Conservation (phyloP, 1,284 basidiomycete genomes). For the Ustilago esculenta region DNA sequence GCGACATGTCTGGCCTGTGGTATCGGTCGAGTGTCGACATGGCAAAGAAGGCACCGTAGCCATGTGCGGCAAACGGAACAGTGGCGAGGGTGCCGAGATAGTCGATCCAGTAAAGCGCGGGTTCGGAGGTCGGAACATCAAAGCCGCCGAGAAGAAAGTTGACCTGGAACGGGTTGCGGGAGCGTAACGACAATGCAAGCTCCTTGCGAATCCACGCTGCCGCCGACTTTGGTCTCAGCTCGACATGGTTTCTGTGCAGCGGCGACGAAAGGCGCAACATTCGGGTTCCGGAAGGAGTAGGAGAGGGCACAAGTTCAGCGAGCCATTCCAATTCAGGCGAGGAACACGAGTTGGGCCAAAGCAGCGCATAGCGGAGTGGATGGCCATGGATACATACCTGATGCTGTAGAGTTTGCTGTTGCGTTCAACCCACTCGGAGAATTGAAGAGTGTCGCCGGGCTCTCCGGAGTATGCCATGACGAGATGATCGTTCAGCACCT, state of each 20-base stretch:
- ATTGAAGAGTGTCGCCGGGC: conserved; percentile 92
- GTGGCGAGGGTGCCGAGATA: conserved; percentile 88
- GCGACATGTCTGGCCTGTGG: conserved; percentile 80
- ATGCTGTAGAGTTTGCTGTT: conserved; percentile 97
- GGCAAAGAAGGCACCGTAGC: conserved; percentile 92
- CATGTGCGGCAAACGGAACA: conserved; percentile 94
- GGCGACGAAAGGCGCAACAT: neutral
- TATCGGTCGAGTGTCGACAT: conserved; percentile 84
- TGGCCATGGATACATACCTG: conserved; percentile 71
- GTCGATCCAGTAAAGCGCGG: conserved; percentile 92
- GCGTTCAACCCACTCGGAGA: conserved; percentile 94
- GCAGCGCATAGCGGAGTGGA: neutral
- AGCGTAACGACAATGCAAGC: conserved; percentile 88
- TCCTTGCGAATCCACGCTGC: conserved; percentile 93
- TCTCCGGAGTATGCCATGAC: conserved; percentile 96
- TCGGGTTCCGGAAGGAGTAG: no score
- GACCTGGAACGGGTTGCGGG: conserved; percentile 86
- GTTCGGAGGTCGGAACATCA: conserved; percentile 75
- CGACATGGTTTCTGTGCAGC: conserved; percentile 71
- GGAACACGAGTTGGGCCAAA: no score
- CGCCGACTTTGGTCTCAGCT: conserved; percentile 87
- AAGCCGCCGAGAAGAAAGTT: conserved; percentile 93
- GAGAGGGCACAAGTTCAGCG: no score
- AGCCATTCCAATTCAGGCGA: no score
- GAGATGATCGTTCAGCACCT: conserved; percentile 86